Percentiles rank a stretch among this genome's conserved stretches.
phyloP scores from a whole-genome alignment of 148 eudicot species.

The Silene latifolia region DNA sequence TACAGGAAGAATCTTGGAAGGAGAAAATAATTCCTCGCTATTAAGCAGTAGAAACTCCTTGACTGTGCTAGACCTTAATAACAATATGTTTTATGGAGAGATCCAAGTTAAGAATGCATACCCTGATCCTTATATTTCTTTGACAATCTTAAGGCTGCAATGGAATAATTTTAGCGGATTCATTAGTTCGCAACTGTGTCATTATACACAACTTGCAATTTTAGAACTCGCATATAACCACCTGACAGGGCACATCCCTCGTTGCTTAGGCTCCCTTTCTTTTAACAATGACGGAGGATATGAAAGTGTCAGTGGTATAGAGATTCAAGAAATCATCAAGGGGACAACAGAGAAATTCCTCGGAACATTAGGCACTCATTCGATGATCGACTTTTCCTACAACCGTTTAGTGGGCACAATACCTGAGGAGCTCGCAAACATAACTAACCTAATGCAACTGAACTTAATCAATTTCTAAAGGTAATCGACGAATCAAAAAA shows the following conservation, averaged over 20 bases:
- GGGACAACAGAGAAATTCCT: background rate
- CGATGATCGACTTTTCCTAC: slow-evolving; percentile 31
- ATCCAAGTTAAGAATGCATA: background rate
- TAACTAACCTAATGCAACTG: background rate
- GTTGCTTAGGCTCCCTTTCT: background rate
- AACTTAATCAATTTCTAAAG: too few relatives aligned
- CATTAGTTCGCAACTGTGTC: background rate
- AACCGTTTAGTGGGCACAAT: slow-evolving; percentile 36
- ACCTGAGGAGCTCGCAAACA: slow-evolving; percentile 33
- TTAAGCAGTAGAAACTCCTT: background rate
- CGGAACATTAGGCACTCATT: background rate
- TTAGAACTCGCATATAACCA: background rate
- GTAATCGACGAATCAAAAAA: too few relatives aligned
- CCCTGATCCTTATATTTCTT: background rate
- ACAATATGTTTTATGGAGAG: background rate
- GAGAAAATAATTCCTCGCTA: background rate
- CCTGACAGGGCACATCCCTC: background rate
- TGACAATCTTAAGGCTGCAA: background rate
- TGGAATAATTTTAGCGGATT: background rate
- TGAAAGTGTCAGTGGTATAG: background rate
- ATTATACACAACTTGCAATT: fast-evolving
- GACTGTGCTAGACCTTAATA: background rate
- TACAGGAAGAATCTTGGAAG: background rate
- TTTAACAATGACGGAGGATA: too few relatives aligned
- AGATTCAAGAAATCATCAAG: background rate